Percentiles rank a stretch among this genome's conserved stretches.
Evolutionary conservation across 257 asterid species (phyloP).

Genomic region (Buddleja alternifolia): DNA sequence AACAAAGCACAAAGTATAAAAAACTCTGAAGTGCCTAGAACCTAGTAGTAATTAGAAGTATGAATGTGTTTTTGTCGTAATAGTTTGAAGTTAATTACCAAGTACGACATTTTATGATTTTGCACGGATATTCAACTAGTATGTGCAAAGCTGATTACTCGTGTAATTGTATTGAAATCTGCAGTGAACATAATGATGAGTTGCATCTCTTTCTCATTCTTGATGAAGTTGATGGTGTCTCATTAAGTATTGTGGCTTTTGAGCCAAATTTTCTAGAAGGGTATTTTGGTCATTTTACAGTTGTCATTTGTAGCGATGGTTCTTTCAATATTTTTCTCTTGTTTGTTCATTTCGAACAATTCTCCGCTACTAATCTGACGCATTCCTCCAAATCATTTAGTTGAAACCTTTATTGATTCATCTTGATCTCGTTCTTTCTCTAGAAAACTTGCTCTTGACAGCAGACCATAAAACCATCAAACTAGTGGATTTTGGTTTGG

Average conservation of each 20-base stretch:
- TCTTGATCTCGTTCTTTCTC: constrained; percentile 23
- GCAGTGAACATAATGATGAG: neutral
- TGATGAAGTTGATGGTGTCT: no score
- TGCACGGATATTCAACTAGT: neutral
- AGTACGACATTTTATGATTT: neutral
- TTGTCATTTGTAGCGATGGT: no score
- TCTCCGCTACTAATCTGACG: neutral
- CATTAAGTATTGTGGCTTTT: no score
- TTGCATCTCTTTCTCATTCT: neutral
- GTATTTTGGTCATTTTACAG: no score
- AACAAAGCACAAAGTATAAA: no score
- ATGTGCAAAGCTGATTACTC: neutral
- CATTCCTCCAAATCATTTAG: neutral
- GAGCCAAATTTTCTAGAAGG: no score
- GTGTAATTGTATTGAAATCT: neutral
- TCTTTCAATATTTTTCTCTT: no score
- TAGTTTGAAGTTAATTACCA: neutral
- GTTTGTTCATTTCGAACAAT: no score
- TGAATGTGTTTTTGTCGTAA: neutral
- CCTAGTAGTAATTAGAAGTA: neutral
- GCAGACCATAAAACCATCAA: constrained; percentile 79
- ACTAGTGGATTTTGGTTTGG: constrained; percentile 96
- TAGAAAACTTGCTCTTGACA: constrained; percentile 92
- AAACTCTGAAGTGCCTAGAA: neutral
- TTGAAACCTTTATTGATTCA: neutral